These are phyloP conservation scores for Suillus decipiens DNA, from an alignment of 768 basidiomycete genomes.

Conservation along the genomic window DNA sequence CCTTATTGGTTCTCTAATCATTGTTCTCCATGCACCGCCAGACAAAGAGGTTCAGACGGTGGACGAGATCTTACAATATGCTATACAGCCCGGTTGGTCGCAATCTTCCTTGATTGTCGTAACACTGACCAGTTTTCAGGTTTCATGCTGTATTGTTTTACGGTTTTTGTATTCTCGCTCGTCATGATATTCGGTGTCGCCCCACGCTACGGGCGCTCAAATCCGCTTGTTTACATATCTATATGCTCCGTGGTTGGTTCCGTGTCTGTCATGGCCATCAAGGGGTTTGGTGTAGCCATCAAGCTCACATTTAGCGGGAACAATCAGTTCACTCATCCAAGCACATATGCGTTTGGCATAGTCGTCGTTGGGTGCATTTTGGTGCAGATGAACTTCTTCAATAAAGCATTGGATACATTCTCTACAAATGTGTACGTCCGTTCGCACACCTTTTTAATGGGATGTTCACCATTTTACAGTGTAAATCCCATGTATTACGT, in stretches of 20 bases:
- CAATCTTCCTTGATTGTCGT: not conserved
- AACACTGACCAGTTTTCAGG: slow-evolving; percentile 47
- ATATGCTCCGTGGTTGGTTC: slow-evolving; percentile 97
- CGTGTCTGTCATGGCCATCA: slow-evolving; percentile 98
- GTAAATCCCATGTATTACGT: slow-evolving; percentile 99
- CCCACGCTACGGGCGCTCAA: slow-evolving; percentile 84
- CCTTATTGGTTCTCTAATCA: slow-evolving; percentile 86
- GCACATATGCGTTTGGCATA: slow-evolving; percentile 94
- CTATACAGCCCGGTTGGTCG: slow-evolving; percentile 83
- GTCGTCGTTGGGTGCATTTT: slow-evolving; percentile 83
- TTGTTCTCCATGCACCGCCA: slow-evolving; percentile 94
- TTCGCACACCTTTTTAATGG: not conserved
- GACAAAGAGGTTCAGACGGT: slow-evolving; percentile 93
- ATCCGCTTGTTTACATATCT: slow-evolving; percentile 90
- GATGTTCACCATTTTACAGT: slow-evolving; percentile 38
- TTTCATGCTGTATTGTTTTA: slow-evolving; percentile 88
- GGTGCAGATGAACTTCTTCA: slow-evolving; percentile 96
- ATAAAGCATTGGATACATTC: slow-evolving; percentile 96
- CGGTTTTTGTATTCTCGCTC: slow-evolving; percentile 76
- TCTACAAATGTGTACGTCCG: slow-evolving; percentile 91
- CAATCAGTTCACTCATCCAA: slow-evolving; percentile 93
- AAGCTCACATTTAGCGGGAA: slow-evolving; percentile 92
- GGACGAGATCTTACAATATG: slow-evolving; percentile 89
- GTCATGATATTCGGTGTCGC: slow-evolving; percentile 87
- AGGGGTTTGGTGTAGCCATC: slow-evolving; percentile 95